Conservation (phyloP, 2,329 filamentous ascomycete genomes). For the Rosellinia necatrix region DNA sequence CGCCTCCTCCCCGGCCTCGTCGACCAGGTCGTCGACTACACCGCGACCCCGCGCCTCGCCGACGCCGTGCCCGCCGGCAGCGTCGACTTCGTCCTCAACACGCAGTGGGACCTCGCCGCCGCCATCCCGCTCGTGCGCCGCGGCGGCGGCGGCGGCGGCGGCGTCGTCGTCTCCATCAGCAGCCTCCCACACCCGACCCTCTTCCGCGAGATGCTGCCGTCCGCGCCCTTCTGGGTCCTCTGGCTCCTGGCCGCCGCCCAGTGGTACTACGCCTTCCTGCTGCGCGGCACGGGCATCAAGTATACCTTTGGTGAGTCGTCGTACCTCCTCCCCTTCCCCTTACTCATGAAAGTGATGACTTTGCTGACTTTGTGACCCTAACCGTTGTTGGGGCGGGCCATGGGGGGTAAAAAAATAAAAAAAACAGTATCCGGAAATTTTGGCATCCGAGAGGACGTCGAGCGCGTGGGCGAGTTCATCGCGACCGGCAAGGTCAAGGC, state of each 20-base stretch:
- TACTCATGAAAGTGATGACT: too few species aligned
- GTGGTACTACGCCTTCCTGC: constrained; percentile 47
- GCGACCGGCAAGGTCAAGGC: constrained; percentile 49
- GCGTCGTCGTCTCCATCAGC: constrained; percentile 49
- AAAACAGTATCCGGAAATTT: constrained; percentile 52
- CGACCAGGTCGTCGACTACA: constrained; percentile 59
- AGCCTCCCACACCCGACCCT: constrained; percentile 43
- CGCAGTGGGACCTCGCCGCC: constrained; percentile 46
- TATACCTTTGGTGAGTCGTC: constrained; percentile 43
- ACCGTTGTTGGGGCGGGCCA: too few species aligned
- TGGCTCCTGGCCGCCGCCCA: constrained; percentile 13
- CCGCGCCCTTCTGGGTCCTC: constrained; percentile 46
- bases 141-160: constrained; percentile 42
- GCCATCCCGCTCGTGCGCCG: constrained; percentile 48
- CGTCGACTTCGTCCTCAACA: constrained; percentile 58
- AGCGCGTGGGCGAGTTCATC: constrained; percentile 47
- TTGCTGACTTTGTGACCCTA: too few species aligned
- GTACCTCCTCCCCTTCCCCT: not conserved
- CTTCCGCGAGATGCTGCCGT: constrained; percentile 40
- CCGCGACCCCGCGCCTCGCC: constrained; percentile 43
- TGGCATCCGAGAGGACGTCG: constrained; percentile 48
- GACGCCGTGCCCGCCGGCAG: constrained; percentile 46
- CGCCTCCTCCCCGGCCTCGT: constrained; percentile 49
- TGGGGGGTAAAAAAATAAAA: too few species aligned
- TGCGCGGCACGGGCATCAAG: constrained; percentile 50